A percentile compares a stretch with the other conserved stretches of the same genome.
phyloP scores from a whole-genome alignment of 345 rosid species.

The Moringa oleifera region DNA sequence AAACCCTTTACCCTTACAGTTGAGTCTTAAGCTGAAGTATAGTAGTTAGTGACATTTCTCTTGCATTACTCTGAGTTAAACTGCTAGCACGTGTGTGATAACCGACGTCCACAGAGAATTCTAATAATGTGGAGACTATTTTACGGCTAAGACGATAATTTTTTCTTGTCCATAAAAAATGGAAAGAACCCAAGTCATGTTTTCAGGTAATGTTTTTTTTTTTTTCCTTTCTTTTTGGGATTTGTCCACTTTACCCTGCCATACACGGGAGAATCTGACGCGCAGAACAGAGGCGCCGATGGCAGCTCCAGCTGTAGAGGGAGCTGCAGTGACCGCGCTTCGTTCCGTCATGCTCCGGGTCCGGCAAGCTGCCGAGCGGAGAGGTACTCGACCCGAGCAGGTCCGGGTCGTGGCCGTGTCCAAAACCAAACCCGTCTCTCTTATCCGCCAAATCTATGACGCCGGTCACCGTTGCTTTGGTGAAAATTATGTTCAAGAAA shows the following conservation, averaged over 20 bases:
- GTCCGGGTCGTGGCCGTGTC: constrained; percentile 77
- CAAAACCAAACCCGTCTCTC: constrained; percentile 81
- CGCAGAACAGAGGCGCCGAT: constrained; percentile 6
- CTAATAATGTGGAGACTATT: too few relatives aligned
- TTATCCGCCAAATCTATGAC: constrained; percentile 75
- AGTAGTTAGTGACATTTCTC: too few relatives aligned
- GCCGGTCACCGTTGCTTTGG: constrained; percentile 90
- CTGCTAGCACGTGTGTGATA: too few relatives aligned
- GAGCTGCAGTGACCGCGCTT: constrained; percentile 53
- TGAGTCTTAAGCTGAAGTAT: too few relatives aligned
- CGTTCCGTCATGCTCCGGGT: constrained; percentile 66
- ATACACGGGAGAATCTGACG: background rate
- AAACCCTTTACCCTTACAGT: too few relatives aligned
- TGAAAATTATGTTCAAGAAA: constrained; percentile 85
- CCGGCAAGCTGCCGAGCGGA: constrained; percentile 59
- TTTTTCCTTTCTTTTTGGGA: too few relatives aligned
- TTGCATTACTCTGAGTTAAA: too few relatives aligned
- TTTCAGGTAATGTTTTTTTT: background rate
- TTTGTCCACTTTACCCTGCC: background rate
- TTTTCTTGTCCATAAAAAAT: background rate
- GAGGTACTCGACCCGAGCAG: constrained; percentile 42
- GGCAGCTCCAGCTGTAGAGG: constrained; percentile 56
- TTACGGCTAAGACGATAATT: too few relatives aligned
- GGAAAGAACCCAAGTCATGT: too few relatives aligned
- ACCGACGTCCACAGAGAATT: too few relatives aligned